phyloP scores from a whole-genome alignment of 306 rosid genomes.

The Citrullus colocynthis region DNA sequence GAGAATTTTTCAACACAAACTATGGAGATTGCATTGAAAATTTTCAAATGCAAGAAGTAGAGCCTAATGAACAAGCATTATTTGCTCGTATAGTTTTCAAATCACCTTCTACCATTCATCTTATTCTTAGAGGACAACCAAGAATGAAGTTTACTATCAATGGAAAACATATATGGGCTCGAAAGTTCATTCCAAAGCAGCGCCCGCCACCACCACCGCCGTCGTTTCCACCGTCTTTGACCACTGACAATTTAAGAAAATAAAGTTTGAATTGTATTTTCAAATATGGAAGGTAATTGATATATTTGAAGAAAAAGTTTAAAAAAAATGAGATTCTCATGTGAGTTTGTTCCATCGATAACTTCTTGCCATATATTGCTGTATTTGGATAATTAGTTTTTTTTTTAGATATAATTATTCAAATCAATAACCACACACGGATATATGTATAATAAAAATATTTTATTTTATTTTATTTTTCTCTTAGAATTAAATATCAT shows the following conservation, averaged over 20 bases:
- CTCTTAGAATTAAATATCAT: no score
- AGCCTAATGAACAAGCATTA: constrained; percentile 28
- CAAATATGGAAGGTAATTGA: background rate
- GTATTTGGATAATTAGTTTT: background rate
- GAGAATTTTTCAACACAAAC: constrained; percentile 17
- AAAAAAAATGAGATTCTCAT: background rate
- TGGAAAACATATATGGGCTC: constrained; percentile 68
- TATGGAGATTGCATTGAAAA: constrained; percentile 56
- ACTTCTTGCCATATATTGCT: background rate
- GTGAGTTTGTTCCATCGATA: background rate
- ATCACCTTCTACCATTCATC: constrained; percentile 6
- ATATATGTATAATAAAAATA: no score
- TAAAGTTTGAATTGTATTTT: background rate
- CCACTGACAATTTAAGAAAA: background rate
- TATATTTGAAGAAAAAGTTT: background rate
- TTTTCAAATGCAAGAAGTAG: constrained; percentile 48
- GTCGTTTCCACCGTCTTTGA: background rate
- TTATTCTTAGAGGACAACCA: constrained; percentile 28
- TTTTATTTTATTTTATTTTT: no score
- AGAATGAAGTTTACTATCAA: constrained; percentile 52
- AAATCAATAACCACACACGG: background rate
- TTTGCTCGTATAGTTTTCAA: constrained; percentile 51
- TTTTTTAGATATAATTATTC: no score
- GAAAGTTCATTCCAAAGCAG: constrained; percentile 47
- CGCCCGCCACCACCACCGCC: background rate